Evolutionary conservation across 2,329 filamentous ascomycete genomes (phyloP).

Genomic region (Neofusicoccum cordaticola): DNA sequence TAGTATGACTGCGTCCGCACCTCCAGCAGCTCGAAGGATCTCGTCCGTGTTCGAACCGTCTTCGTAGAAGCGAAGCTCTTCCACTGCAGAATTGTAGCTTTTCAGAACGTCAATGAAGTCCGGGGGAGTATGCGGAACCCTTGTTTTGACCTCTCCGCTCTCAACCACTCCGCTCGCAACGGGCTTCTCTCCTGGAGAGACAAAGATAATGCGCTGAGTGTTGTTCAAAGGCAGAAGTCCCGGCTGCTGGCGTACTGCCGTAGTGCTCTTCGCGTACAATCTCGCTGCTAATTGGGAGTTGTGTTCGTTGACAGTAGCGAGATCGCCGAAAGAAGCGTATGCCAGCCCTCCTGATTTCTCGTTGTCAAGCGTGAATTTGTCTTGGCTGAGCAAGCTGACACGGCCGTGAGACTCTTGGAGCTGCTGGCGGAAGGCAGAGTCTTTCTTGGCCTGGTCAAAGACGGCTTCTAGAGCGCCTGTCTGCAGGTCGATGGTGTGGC

Average conservation of each 20-base stretch:
- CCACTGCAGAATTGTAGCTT: neutral
- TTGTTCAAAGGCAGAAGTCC: neutral
- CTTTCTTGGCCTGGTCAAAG: neutral
- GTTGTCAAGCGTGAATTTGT: neutral
- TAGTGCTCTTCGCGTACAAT: neutral
- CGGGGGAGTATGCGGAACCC: neutral
- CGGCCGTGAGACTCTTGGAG: neutral
- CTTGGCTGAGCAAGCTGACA: neutral
- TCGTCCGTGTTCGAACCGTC: neutral
- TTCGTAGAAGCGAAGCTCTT: neutral
- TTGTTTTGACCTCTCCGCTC: neutral
- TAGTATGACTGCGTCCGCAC: neutral
- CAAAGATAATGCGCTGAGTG: neutral
- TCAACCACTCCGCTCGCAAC: slow-evolving; percentile 4
- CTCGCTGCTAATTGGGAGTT: neutral
- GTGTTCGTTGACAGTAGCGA: neutral
- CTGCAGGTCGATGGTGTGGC: slow-evolving; percentile 12
- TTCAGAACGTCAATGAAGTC: slow-evolving; percentile 3
- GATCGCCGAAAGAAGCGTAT: neutral
- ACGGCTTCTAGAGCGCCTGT: neutral
- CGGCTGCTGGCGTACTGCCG: neutral
- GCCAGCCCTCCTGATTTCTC: neutral
- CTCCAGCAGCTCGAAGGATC: neutral
- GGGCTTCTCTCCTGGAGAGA: neutral
- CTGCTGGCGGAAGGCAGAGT: neutral